Conservation (phyloP, 2,329 filamentous ascomycete genomes). For the Verticillium albo-atrum region DNA sequence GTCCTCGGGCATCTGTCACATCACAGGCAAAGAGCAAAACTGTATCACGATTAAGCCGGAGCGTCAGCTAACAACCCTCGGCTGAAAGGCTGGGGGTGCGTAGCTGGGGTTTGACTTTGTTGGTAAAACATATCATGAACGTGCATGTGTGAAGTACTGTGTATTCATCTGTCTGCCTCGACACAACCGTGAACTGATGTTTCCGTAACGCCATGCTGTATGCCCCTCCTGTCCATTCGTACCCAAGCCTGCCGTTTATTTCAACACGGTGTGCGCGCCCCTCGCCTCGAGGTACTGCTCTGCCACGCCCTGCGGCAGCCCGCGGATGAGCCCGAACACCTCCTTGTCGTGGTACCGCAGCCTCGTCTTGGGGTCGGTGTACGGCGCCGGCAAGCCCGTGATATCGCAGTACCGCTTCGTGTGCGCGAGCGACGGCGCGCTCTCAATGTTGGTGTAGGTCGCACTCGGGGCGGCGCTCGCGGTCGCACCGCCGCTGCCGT, state of each 20-base stretch:
- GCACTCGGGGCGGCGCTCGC: slow-evolving; percentile 71
- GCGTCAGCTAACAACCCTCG: slow-evolving; percentile 79
- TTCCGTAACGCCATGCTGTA: neutral
- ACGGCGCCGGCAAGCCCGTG: slow-evolving; percentile 86
- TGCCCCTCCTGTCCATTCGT: neutral
- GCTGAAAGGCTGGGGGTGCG: slow-evolving; percentile 75
- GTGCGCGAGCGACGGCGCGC: slow-evolving; percentile 80
- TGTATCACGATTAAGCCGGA: slow-evolving; percentile 99
- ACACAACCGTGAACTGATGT: neutral
- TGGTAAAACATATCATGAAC: slow-evolving; percentile 62
- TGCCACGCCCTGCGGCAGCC: slow-evolving; percentile 73
- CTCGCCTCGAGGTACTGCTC: slow-evolving; percentile 88
- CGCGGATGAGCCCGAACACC: slow-evolving; percentile 79
- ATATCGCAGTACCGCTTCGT: slow-evolving; percentile 93
- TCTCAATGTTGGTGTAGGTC: slow-evolving; percentile 96
- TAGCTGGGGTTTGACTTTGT: slow-evolving; percentile 97
- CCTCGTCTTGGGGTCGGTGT: slow-evolving; percentile 91
- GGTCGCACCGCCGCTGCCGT: slow-evolving; percentile 51
- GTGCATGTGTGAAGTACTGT: neutral
- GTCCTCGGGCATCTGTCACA: slow-evolving; percentile 76
- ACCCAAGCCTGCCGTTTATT: slow-evolving; percentile 45
- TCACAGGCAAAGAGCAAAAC: slow-evolving; percentile 68
- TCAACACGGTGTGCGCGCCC: slow-evolving; percentile 88
- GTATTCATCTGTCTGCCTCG: neutral
- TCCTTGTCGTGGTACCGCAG: slow-evolving; percentile 91